Evolutionary conservation across 2,329 filamentous ascomycete species (phyloP).

Genomic region (Xylariaceae sp.): DNA sequence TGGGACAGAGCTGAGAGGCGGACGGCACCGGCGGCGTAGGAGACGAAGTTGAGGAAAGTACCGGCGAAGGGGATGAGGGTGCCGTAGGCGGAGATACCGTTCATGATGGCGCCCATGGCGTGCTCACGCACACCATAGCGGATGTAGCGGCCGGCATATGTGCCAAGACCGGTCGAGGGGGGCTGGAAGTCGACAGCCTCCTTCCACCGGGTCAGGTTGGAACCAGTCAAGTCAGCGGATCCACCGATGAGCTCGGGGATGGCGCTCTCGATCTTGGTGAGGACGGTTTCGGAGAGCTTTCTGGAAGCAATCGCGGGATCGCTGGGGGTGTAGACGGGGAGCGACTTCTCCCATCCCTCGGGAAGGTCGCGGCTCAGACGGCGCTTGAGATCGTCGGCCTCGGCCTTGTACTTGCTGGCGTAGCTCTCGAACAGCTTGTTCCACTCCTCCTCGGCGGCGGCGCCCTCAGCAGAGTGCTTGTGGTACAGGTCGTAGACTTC

Average conservation of each 20-base stretch:
- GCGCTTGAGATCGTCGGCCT: constrained; percentile 75
- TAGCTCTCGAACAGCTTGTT: constrained; percentile 91
- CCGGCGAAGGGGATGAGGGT: constrained; percentile 89
- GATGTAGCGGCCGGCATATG: constrained; percentile 87
- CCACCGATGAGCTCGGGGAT: constrained; percentile 91
- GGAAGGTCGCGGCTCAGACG: constrained; percentile 79
- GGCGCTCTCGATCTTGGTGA: constrained; percentile 76
- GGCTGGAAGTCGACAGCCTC: constrained; percentile 95
- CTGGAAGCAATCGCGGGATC: constrained; percentile 85
- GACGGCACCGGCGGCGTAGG: constrained; percentile 91
- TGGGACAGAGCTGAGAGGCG: constrained; percentile 90
- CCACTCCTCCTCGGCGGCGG: constrained; percentile 89
- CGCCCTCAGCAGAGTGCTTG: constrained; percentile 80
- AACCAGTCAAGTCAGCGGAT: constrained; percentile 95
- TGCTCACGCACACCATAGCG: constrained; percentile 91
- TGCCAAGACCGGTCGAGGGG: constrained; percentile 74
- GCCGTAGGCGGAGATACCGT: constrained; percentile 92
- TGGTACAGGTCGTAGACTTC: constrained; percentile 88
- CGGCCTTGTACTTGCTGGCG: constrained; percentile 65
- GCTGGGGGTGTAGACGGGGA: constrained; percentile 82
- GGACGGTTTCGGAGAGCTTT: constrained; percentile 92
- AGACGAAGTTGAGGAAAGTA: constrained; percentile 99
- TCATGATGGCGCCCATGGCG: constrained; percentile 87
- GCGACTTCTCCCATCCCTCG: constrained; percentile 90
- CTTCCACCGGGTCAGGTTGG: constrained; percentile 99